phyloP scores from a whole-genome alignment of 345 rosid genomes.

The Eucalyptus sideroxylon region DNA sequence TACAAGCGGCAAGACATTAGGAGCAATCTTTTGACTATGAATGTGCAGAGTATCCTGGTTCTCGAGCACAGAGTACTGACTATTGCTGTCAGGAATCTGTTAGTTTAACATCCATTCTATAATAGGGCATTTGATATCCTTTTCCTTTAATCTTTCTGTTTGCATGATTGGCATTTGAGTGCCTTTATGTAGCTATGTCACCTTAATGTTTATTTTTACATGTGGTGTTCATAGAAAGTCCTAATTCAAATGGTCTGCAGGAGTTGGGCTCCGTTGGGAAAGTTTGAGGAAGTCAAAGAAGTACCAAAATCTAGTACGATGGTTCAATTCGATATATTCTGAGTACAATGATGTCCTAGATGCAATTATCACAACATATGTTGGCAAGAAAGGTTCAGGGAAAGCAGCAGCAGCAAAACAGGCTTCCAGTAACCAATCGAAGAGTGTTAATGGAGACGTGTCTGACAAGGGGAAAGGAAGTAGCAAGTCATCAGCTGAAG shows the following conservation, averaged over 20 bases:
- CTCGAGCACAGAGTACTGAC: not conserved
- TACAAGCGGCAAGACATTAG: not conserved
- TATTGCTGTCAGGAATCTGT: not conserved
- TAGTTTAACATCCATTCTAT: not conserved
- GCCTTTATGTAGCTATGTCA: not conserved
- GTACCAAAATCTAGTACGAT: constrained; percentile 64
- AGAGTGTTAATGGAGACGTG: constrained; percentile 16
- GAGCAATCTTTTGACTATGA: not conserved
- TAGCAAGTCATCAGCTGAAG: constrained; percentile 28
- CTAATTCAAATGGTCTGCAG: constrained; percentile 14
- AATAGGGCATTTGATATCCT: not conserved
- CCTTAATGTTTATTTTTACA: not conserved
- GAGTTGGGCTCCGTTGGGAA: constrained; percentile 83
- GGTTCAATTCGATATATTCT: constrained; percentile 66
- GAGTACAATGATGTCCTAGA: constrained; percentile 47
- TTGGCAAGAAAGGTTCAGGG: constrained; percentile 45
- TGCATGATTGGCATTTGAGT: not conserved
- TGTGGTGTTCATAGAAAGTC: not conserved
- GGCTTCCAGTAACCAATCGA: constrained; percentile 1
- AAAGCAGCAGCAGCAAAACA: constrained; percentile 37
- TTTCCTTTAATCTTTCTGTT: not conserved
- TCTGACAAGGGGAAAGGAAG: constrained; percentile 47
- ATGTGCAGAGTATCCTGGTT: not conserved
- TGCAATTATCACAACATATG: constrained; percentile 35
- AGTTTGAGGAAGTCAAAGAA: constrained; percentile 89